These are phyloP conservation scores for Alternaria sp. DNA, from an alignment of 2,329 filamentous ascomycete genomes.

Conservation along the genomic window DNA sequence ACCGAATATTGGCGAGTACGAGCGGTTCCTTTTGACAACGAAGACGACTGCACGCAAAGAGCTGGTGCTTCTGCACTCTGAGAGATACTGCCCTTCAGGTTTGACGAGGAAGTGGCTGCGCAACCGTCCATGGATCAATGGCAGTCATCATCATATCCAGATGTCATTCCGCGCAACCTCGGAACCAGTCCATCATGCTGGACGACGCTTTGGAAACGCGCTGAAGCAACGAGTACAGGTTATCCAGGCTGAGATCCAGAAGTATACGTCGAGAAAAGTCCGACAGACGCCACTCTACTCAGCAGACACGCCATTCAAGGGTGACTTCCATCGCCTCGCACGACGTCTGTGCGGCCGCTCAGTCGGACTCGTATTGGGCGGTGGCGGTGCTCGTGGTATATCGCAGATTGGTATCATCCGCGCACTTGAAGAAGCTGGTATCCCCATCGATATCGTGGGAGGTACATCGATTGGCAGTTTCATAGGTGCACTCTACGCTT, in stretches of 20 bases:
- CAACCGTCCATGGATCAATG: constrained; percentile 97
- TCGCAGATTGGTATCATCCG: constrained; percentile 93
- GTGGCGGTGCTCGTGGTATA: constrained; percentile 90
- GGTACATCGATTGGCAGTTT: constrained; percentile 97
- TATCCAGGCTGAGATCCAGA: constrained; percentile 95
- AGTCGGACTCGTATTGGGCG: constrained; percentile 90
- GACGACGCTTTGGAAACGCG: constrained; percentile 81
- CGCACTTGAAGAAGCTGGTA: constrained; percentile 93
- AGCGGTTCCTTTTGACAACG: constrained; percentile 93
- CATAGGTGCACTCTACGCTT: constrained; percentile 92
- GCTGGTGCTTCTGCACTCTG: constrained; percentile 85
- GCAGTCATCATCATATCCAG: constrained; percentile 95
- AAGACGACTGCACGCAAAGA: constrained; percentile 97
- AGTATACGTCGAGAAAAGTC: constrained; percentile 94
- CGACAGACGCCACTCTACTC: constrained; percentile 89
- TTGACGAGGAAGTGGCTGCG: constrained; percentile 85
- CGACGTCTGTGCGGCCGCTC: constrained; percentile 91
- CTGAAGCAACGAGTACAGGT: constrained; percentile 94
- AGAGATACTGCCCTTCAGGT: constrained; percentile 85
- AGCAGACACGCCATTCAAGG: constrained; percentile 90
- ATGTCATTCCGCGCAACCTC: constrained; percentile 84
- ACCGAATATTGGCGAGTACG: constrained; percentile 91
- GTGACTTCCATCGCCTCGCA: constrained; percentile 93
- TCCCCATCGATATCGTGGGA: constrained; percentile 93
- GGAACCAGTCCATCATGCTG: constrained; percentile 77